These are phyloP conservation scores for Neurospora sp. DNA, from an alignment of 495 filamentous ascomycete species.

Conservation along the genomic window DNA sequence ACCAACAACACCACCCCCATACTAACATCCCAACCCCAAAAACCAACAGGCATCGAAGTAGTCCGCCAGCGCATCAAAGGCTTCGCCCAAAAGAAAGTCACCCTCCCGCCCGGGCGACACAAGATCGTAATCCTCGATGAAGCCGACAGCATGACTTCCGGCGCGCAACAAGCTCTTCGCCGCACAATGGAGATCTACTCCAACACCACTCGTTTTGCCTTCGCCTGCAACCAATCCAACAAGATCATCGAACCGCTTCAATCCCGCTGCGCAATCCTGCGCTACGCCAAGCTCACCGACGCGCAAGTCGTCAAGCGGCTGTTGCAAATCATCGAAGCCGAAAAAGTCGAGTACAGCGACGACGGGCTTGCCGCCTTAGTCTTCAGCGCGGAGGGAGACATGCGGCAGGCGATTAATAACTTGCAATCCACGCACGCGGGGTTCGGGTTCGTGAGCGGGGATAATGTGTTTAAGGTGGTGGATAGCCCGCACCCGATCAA, in stretches of 20 bases:
- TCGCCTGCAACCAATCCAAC: constrained; percentile 97
- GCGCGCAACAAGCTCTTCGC: constrained; percentile 90
- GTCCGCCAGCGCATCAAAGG: constrained; percentile 98
- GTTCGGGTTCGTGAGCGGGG: constrained; percentile 92
- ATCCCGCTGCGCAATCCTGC: constrained; percentile 90
- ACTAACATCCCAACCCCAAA: neutral
- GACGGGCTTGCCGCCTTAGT: constrained; percentile 92
- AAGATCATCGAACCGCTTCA: constrained; percentile 99
- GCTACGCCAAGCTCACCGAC: constrained; percentile 88
- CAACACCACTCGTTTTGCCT: constrained; percentile 91
- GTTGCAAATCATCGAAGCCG: constrained; percentile 83
- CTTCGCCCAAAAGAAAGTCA: constrained; percentile 99
- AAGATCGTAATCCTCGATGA: constrained; percentile 98
- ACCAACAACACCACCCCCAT: neutral
- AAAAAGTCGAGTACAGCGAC: constrained; percentile 78
- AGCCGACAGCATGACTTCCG: constrained; percentile 94
- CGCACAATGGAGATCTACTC: constrained; percentile 99
- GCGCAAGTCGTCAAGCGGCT: constrained; percentile 82
- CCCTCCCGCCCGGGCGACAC: constrained; percentile 78
- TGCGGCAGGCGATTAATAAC: constrained; percentile 99
- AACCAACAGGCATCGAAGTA: constrained; percentile 71
- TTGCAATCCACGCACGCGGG: constrained; percentile 91
- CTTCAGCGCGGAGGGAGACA: constrained; percentile 96
- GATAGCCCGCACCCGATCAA: constrained; percentile 96
- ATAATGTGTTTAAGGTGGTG: constrained; percentile 97